A percentile compares a stretch with the other conserved stretches of the same genome.
phyloP scores from a whole-genome alignment of 225 moss, liverwort and hornwort genomes.

The Lunularia cruciata region DNA sequence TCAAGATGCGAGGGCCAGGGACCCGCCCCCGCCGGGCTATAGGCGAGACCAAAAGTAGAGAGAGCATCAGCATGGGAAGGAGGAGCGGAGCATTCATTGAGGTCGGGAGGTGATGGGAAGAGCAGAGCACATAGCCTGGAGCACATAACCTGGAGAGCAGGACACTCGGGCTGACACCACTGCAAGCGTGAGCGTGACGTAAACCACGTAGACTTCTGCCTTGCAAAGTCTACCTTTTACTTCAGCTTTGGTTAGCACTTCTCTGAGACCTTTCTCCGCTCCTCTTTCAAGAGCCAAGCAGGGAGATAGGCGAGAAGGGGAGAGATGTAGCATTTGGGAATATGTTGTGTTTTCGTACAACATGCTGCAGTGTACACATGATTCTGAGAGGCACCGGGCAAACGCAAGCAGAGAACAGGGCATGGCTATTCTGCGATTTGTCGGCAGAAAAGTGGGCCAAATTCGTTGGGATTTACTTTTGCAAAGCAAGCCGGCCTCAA shows the following conservation, averaged over 20 bases:
- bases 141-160: conserved; percentile 22
- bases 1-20: conserved; percentile 13
- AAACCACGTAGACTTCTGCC: conserved; percentile 9
- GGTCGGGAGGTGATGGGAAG: not conserved
- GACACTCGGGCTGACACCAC: not conserved
- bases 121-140: conserved; percentile 14
- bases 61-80: conserved; percentile 10
- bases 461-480: not conserved
- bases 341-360: not conserved
- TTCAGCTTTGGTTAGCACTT: not conserved
- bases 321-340: not conserved
- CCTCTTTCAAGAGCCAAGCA: not conserved
- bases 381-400: not conserved
- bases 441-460: not conserved
- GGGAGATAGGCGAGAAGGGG: not conserved
- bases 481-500: not conserved
- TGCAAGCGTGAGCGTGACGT: conserved; percentile 20
- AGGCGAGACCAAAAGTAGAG: conserved; percentile 9
- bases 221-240: too few relatives aligned
- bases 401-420: not conserved
- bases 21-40: conserved; percentile 18
- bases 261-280: not conserved
- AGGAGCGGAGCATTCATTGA: not conserved
- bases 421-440: conserved; percentile 3
- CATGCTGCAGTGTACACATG: not conserved